Percentiles rank a stretch among this genome's conserved stretches.
Evolutionary conservation across 192 early-diverging fungal genomes (phyloP).

Genomic region (Thoreauomyces humboldtii): DNA sequence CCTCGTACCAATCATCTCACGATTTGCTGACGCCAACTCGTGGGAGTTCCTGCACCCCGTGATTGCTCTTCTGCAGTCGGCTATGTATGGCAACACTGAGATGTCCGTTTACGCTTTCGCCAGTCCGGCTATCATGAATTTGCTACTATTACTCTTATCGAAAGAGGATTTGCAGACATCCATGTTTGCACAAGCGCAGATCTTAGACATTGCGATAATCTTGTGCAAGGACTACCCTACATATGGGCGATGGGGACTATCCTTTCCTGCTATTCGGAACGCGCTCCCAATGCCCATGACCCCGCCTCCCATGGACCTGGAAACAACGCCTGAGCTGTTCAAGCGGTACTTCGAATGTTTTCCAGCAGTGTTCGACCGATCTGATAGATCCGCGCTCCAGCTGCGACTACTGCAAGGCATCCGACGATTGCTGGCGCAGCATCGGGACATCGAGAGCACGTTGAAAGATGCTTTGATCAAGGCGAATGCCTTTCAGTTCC

Average conservation of each 20-base stretch:
- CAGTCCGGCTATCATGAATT: not conserved
- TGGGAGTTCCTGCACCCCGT: not conserved
- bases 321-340: conserved; percentile 18
- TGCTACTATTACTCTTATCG: not conserved
- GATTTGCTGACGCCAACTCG: not conserved
- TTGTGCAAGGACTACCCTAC: conserved; percentile 10
- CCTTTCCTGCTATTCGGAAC: not conserved
- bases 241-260: not conserved
- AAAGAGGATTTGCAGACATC: not conserved
- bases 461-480: conserved; percentile 8
- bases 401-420: conserved; percentile 7
- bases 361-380: not conserved
- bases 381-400: conserved; percentile 1
- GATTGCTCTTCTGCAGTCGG: conserved; percentile 1
- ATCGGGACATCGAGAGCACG: not conserved
- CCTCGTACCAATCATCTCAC: conserved; percentile 2
- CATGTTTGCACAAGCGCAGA: conserved; percentile 8
- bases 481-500: conserved; percentile 10
- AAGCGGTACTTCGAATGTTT: conserved; percentile 24
- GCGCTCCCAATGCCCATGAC: not conserved
- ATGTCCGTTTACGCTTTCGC: conserved; percentile 3
- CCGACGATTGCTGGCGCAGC: not conserved
- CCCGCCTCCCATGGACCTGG: not conserved
- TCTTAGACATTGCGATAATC: conserved; percentile 4
- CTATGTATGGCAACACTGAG: not conserved